Evolutionary conservation across 495 filamentous ascomycete genomes (phyloP), one percentile per base, ranked within the genome.

Genomic region (Aspergillus wentii): DNA sequence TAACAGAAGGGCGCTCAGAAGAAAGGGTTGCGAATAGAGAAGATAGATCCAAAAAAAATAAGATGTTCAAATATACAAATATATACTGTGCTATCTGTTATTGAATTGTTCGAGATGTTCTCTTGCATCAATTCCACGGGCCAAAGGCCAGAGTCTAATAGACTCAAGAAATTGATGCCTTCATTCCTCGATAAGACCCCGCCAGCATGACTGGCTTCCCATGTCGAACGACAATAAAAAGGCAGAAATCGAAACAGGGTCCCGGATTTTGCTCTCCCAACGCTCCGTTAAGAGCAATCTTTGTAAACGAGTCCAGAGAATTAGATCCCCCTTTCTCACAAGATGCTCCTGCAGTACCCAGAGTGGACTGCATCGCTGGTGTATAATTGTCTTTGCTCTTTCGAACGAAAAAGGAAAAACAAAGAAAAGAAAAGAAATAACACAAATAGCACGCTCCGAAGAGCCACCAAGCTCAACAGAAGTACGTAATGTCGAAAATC

Each of bases 351-450:
- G 78, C 77, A 82, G 69, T 64, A 75, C 76, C 74, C 72, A 68
- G 50, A 73, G 71, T 70, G 74, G 69, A 70, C 73, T 79, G 74
- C 79, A 75, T 78, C 79, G 79, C 69, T 84, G 79, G 80, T 59
- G 42, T 41, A 33, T 14, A 21, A 13, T 33, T 33, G 31, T 18
- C 16, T 31, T 25, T 29, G 17, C 15, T 29, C 30, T 17, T 33
- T 26, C n/a, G n/a, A n/a, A n/a, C 26, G 11, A 29, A 5, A 25
- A 6, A 25, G 5, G 5, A n/a, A 29, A 9, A 29, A 29, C 4
- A 29, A 29, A 29, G 26, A 29, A 4, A 29, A 5, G 26, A 29
- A n/a, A 29, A 25, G 22, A 25, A 25, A 25, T 10, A n/a, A n/a
- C n/a, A n/a, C n/a, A n/a, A n/a, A n/a, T n/a, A n/a, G n/a, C n/a